Base-by-base conservation (phyloP, 352 stramenopile genomes). In the Pythium dissimile region DNA sequence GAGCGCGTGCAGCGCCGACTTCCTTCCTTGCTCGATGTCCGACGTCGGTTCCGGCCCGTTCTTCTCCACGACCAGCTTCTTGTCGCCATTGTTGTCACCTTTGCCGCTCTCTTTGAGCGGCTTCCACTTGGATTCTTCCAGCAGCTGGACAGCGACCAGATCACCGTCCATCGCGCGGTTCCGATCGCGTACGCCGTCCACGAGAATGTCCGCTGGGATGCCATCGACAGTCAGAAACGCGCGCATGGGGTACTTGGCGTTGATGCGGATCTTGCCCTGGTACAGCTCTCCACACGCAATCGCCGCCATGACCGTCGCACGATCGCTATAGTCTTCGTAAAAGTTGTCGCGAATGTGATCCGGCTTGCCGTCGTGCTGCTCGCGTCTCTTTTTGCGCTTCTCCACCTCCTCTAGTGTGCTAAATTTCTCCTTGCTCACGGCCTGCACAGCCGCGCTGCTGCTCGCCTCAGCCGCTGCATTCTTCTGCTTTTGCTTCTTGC, bases 101-200 rank as follows among this genome's bases (percentile, higher is more conserved):
- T 57, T 62, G 5, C 38, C 43, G n/a, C 34, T 34, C 5, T 68
- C 53, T 6, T 69, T 67, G 20, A 84, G 21, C 21, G 64, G 46
- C 54, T 87, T 87, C 77, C 77, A 95, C 34, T 85, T 54, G 5
- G 69, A 54, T 34, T 86, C 69, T 0, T 76, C 66, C 16, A 74
- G 56, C 2, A 94, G 28, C 48, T 83, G 52, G 37, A 96, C 57
- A 1, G 69, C 83, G 12, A 96, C 84, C 13, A 93, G 58, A 54
- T 95, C 87, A n/a, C 83, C 75, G 42, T 95, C 77, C 45, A 96
- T 62, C 1, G 76, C 85, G 18, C 86, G 81, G 37, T 94, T 95
- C 2, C 85, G 77, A 48, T 88, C 73, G 27, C 72, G 61, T 48
- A 84, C 73, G 6, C 82, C 83, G 47, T 92, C 77, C 5, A 94